These are phyloP conservation scores for Metschnikowia similis DNA, from an alignment of 805 yeast species.

Conservation along the genomic window DNA sequence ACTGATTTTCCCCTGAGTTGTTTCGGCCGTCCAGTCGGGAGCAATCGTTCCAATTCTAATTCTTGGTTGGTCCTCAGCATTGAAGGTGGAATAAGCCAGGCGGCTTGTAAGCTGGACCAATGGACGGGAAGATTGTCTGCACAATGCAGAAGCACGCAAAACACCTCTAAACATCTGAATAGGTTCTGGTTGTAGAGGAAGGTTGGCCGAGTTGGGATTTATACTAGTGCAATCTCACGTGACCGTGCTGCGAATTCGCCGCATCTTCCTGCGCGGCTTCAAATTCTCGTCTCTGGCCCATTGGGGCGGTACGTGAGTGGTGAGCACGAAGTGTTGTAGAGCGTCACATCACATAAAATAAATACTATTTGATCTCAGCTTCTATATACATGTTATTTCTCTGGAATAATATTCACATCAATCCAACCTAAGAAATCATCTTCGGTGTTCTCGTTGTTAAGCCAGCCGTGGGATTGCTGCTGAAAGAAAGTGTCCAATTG, in stretches of 20 bases:
- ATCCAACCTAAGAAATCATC: constrained; percentile 96
- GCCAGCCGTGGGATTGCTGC: constrained; percentile 83
- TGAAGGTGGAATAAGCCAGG: constrained; percentile 23
- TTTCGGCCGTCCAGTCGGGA: constrained; percentile 62
- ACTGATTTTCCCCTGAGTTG: constrained; percentile 59
- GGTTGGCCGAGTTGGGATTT: background rate
- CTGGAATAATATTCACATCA: constrained; percentile 52
- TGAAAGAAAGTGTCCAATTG: constrained; percentile 62
- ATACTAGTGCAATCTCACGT: constrained; percentile 1
- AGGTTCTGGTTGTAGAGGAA: background rate
- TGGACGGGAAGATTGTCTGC: constrained; percentile 12
- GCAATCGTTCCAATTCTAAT: constrained; percentile 58
- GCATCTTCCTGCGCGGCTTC: too few relatives aligned
- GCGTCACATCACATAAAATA: constrained; percentile 7
- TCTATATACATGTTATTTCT: constrained; percentile 6
- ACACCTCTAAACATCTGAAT: constrained; percentile 13
- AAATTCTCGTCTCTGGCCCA: too few relatives aligned
- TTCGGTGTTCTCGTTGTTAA: constrained; percentile 56
- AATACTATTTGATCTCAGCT: background rate
- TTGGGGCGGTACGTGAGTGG: too few relatives aligned
- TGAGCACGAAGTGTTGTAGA: too few relatives aligned
- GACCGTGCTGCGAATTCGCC: background rate
- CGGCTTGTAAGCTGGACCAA: constrained; percentile 8
- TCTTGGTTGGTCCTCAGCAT: constrained; percentile 39
- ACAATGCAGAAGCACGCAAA: constrained; percentile 9